Evolutionary conservation across 2,329 filamentous ascomycete genomes (phyloP), one percentile per base, ranked within the genome.

Genomic region (Sporothrix luriei): DNA sequence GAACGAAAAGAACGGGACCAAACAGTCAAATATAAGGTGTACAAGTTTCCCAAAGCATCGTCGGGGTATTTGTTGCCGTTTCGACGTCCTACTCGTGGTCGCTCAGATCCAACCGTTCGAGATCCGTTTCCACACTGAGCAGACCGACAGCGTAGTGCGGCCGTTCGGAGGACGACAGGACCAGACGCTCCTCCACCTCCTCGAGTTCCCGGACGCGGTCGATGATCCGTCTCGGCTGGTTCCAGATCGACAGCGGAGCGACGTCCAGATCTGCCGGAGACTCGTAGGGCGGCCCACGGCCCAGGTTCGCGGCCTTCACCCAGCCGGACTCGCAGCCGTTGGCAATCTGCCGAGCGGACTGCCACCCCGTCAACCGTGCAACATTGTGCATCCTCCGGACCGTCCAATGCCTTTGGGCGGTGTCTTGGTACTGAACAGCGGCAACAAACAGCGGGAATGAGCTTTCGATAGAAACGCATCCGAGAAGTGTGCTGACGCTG

Each of bases 371-470:
- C 9, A 95, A 83, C 1, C 89, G 87, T 2, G 91, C 87, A 51
- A 97, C 89, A 74, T 93, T 89, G 74, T 88, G 85, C 69, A 97
- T 84, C 38, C 91, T 88, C 46, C 85, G 84, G 72, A 97, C 85
- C 0, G 90, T 86, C 91, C 93, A 97, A 70, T 86, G 84, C 0
- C 95, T 88, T 75, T 98, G 93, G 0, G 80, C 81, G 4, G 87
- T 78, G 71, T 92, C 87, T 74, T 87, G 87, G 77, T 89, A 96
- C 84, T 97, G 87, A 13, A 98, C 87, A 4, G 87, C 94, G 1
- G 93, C 91, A 72, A 97, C 93, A 80, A 98, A 97, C 1, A 97
- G 82, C 4, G 90, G 88, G 75, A 97, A 91, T 4, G 88, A 89
- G 74, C 88, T 88, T 79, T 98, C 94, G 70, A 93, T 93, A 26